phyloP scores from a whole-genome alignment of 148 eudicot genomes.

The Diospyros lotus region DNA sequence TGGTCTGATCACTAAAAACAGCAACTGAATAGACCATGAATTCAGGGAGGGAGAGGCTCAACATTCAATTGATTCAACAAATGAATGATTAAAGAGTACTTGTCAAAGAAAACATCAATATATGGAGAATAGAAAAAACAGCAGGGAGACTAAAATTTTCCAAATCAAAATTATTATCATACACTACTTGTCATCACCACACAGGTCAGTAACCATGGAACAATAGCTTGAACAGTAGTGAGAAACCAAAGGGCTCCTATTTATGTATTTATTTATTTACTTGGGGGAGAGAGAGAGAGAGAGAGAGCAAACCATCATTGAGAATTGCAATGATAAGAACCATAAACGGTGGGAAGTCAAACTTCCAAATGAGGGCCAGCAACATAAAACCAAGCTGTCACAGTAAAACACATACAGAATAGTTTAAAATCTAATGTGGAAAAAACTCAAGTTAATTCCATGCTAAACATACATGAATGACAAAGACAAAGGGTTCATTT shows the following conservation, averaged over 20 bases:
- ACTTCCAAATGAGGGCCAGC: slow-evolving; percentile 88
- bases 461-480: neutral
- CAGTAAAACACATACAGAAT: neutral
- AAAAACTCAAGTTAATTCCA: neutral
- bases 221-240: neutral
- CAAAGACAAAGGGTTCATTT: no score
- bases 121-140: neutral
- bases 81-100: neutral
- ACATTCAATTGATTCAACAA: no score
- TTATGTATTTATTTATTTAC: neutral
- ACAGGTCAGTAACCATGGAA: neutral
- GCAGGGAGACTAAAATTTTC: neutral
- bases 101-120: neutral
- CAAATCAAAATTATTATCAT: neutral
- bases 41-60: no score
- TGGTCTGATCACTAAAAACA: neutral
- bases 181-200: neutral
- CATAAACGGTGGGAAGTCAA: slow-evolving; percentile 98
- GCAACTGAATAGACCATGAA: no score
- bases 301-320: slow-evolving; percentile 66
- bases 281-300: slow-evolving; percentile 4
- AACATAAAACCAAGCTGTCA: slow-evolving; percentile 96
- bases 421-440: neutral
- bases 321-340: slow-evolving; percentile 98
- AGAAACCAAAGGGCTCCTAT: neutral